phyloP scores from a whole-genome alignment of 2,329 filamentous ascomycete species.

The Botrytis elliptica region DNA sequence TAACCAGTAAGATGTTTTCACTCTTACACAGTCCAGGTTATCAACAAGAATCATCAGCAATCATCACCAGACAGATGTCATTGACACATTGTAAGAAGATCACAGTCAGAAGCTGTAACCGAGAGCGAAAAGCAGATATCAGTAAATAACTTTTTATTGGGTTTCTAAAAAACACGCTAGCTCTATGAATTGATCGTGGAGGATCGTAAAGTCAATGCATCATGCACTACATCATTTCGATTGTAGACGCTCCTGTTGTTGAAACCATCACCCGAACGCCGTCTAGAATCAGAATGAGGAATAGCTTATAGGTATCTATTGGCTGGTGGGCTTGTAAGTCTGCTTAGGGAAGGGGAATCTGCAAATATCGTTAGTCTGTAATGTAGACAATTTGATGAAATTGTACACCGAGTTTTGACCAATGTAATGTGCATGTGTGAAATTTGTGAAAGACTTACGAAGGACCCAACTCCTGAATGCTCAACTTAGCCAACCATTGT shows the following conservation, averaged over 20 bases:
- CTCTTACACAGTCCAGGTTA: constrained; percentile 5
- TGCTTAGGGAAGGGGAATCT: constrained; percentile 84
- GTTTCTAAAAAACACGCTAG: constrained; percentile 29
- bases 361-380: constrained; percentile 33
- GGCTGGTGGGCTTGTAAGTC: constrained; percentile 56
- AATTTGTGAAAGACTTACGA: constrained; percentile 65
- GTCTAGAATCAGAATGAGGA: constrained; percentile 42
- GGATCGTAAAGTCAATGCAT: constrained; percentile 36
- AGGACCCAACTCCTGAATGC: constrained; percentile 92
- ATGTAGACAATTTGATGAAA: constrained; percentile 18
- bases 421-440: constrained; percentile 19
- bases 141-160: constrained; percentile 27
- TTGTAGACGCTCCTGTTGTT: constrained; percentile 49
- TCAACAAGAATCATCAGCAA: background rate
- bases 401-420: background rate
- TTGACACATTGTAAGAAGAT: constrained; percentile 18
- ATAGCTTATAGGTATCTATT: constrained; percentile 33
- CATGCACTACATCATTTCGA: constrained; percentile 33
- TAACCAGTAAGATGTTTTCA: background rate
- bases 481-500: constrained; percentile 92
- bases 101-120: constrained; percentile 15
- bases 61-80: background rate
- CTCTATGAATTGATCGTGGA: constrained; percentile 40
- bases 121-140: background rate
- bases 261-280: constrained; percentile 54